phyloP scores from a whole-genome alignment of 257 asterid genomes.

The Solanum chiquidenum region DNA sequence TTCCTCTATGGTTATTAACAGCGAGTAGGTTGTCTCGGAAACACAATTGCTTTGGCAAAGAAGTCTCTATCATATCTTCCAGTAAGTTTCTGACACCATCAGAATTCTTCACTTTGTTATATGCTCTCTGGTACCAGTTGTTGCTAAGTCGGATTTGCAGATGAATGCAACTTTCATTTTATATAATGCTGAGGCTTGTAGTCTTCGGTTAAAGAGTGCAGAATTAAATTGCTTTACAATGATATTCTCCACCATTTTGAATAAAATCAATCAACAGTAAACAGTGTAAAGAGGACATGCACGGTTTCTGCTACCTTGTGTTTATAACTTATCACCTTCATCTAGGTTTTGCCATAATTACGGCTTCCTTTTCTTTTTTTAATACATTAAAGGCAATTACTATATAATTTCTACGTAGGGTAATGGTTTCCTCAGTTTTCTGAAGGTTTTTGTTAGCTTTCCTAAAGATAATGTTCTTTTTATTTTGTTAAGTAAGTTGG shows the following conservation, averaged over 20 bases:
- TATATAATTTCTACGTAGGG: background rate
- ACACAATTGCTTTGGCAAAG: constrained; percentile 56
- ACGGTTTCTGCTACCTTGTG: background rate
- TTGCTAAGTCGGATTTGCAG: background rate
- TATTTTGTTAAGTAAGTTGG: background rate
- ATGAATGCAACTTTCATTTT: background rate
- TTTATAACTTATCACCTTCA: background rate
- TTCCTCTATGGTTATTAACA: constrained; percentile 15
- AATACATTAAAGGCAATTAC: background rate
- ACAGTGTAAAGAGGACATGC: background rate
- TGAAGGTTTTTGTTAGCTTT: background rate
- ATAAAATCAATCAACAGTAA: background rate
- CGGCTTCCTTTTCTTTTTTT: background rate
- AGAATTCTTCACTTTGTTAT: background rate
- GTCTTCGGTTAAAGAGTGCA: background rate
- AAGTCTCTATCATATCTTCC: constrained; percentile 44
- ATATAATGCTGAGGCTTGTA: background rate
- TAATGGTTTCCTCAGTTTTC: background rate
- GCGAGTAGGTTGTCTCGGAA: constrained; percentile 79
- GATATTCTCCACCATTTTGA: background rate
- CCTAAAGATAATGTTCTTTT: background rate
- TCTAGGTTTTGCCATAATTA: background rate
- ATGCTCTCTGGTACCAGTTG: background rate
- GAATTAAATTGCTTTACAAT: background rate
- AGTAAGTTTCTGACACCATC: constrained; percentile 28